phyloP scores from a whole-genome alignment of 345 rosid genomes.

The Eutrema heterophyllum region DNA sequence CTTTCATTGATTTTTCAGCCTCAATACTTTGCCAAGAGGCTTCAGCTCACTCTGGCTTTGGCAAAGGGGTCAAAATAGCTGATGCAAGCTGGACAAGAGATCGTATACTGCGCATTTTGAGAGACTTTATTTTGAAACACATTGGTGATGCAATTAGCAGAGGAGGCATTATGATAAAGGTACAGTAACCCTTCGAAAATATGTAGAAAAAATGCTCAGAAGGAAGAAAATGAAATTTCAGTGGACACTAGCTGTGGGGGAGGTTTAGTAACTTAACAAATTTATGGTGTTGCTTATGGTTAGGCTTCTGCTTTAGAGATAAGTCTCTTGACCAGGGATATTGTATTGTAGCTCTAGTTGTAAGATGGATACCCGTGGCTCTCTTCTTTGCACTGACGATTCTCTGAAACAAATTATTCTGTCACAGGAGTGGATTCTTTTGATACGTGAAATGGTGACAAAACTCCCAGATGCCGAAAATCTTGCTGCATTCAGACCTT shows the following conservation, averaged over 20 bases:
- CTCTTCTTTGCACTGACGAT: constrained; percentile 1
- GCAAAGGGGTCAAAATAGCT: constrained; percentile 31
- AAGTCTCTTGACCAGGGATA: neutral
- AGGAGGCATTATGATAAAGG: constrained; percentile 64
- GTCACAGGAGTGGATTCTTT: constrained; percentile 83
- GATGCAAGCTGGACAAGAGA: constrained; percentile 55
- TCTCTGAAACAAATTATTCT: constrained; percentile 3
- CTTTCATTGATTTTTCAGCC: constrained; percentile 69
- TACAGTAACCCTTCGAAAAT: constrained; percentile 26
- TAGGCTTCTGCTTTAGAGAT: neutral
- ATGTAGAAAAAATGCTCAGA: neutral
- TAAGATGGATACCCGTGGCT: neutral
- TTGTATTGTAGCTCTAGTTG: neutral
- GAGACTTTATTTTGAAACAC: constrained; percentile 64
- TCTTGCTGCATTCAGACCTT: constrained; percentile 51
- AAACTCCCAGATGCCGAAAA: constrained; percentile 66
- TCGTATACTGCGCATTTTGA: constrained; percentile 41
- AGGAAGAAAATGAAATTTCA: neutral
- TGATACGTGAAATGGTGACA: constrained; percentile 69
- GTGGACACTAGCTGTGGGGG: neutral
- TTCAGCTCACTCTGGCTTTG: constrained; percentile 19
- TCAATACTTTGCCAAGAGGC: constrained; percentile 39
- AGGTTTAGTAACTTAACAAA: neutral
- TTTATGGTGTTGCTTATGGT: neutral
- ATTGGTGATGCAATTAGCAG: constrained; percentile 58